These are phyloP conservation scores for Cyclotella sp. DNA, from an alignment of 108 stramenopile species.

Conservation along the genomic window DNA sequence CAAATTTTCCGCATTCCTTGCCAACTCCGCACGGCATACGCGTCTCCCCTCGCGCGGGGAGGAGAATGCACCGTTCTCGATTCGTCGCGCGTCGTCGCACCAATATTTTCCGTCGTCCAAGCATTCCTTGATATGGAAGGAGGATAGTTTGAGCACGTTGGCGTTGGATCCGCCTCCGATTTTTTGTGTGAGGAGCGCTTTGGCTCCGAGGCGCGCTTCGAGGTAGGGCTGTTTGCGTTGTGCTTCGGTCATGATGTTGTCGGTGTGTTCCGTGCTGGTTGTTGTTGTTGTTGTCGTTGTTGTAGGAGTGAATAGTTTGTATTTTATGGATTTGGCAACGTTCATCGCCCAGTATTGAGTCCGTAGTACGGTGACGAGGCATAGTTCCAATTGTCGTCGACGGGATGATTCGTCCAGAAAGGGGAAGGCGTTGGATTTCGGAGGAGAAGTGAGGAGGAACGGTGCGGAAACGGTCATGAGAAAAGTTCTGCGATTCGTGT, in stretches of 20 bases:
- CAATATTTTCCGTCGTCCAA: constrained; percentile 68
- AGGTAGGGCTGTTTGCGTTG: constrained; percentile 63
- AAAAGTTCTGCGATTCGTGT: too few relatives aligned
- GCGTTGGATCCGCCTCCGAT: constrained; percentile 67
- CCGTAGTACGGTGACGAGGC: constrained; percentile 67
- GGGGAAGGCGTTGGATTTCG: background rate
- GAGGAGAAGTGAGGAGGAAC: background rate
- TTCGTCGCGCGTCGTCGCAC: constrained; percentile 34
- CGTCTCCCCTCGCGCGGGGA: background rate
- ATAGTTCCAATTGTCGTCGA: constrained; percentile 72
- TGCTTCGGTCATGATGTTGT: constrained; percentile 4
- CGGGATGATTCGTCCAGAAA: constrained; percentile 9
- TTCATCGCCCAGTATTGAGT: constrained; percentile 69
- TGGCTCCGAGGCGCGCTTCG: constrained; percentile 79
- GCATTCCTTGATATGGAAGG: constrained; percentile 65
- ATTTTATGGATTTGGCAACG: constrained; percentile 43
- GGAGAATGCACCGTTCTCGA: constrained; percentile 9
- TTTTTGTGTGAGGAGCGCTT: constrained; percentile 72
- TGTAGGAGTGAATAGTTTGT: constrained; percentile 18
- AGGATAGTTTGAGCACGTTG: constrained; percentile 57
- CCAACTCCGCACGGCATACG: constrained; percentile 20
- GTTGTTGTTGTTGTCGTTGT: background rate
- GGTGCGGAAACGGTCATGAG: too few relatives aligned
- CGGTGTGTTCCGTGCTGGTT: too few relatives aligned
- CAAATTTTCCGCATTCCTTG: constrained; percentile 32